A percentile compares a stretch with the other conserved stretches of the same genome.
phyloP scores from a whole-genome alignment of 495 filamentous ascomycete genomes.

The Daldinia loculata region DNA sequence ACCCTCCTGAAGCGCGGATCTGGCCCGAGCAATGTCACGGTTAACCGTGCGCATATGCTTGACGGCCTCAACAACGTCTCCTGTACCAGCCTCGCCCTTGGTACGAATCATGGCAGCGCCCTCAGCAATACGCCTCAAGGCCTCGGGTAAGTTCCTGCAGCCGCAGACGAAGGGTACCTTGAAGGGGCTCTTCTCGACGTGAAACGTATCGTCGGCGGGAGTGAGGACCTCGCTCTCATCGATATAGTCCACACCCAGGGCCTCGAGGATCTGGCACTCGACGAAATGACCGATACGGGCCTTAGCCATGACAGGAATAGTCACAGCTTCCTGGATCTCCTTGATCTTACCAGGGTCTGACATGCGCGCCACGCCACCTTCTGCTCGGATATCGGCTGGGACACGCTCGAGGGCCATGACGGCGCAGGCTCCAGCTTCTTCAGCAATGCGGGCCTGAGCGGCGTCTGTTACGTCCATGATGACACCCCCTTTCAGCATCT shows the following conservation, averaged over 20 bases:
- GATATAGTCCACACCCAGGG: slow-evolving; percentile 95
- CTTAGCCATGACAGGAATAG: slow-evolving; percentile 99
- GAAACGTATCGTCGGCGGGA: slow-evolving; percentile 87
- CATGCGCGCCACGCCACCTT: slow-evolving; percentile 97
- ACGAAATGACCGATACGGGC: slow-evolving; percentile 97
- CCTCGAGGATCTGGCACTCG: slow-evolving; percentile 97
- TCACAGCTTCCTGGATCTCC: slow-evolving; percentile 96
- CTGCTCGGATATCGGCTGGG: slow-evolving; percentile 90
- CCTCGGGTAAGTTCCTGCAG: slow-evolving; percentile 94
- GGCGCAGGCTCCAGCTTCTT: slow-evolving; percentile 93
- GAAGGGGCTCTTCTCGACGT: slow-evolving; percentile 89
- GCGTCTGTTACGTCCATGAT: slow-evolving; percentile 99
- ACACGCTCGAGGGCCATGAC: slow-evolving; percentile 99
- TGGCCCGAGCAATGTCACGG: slow-evolving; percentile 79
- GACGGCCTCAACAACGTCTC: slow-evolving; percentile 96
- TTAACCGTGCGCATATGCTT: slow-evolving; percentile 94
- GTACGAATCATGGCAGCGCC: slow-evolving; percentile 99
- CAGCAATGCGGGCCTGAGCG: slow-evolving; percentile 93
- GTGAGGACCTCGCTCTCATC: slow-evolving; percentile 98
- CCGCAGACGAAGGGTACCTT: slow-evolving; percentile 94
- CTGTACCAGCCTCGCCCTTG: slow-evolving; percentile 98
- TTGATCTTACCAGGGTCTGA: slow-evolving; percentile 95
- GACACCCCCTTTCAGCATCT: slow-evolving; percentile 98
- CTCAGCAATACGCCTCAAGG: slow-evolving; percentile 88
- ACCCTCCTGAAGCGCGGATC: slow-evolving; percentile 65